phyloP scores from a whole-genome alignment of 208 protist species.

The Herpetomonas samuelpessoai region DNA sequence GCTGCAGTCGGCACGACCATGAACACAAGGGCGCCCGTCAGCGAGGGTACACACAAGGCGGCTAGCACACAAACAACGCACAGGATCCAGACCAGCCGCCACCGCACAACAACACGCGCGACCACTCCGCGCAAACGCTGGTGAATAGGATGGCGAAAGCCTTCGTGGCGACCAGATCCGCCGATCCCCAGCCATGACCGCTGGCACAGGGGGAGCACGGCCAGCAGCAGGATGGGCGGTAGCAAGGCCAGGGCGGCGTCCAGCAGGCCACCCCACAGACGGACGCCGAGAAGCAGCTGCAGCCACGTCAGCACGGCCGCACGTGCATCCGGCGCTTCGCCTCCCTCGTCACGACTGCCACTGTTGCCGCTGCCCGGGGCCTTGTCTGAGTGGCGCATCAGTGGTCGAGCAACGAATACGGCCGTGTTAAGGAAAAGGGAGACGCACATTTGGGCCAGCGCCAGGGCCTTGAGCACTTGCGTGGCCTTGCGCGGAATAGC shows the following conservation, averaged over 20 bases:
- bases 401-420: background rate
- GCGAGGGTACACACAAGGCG: background rate
- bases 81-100: background rate
- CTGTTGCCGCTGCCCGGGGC: too few relatives aligned
- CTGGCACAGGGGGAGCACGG: background rate
- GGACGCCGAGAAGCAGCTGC: constrained; percentile 6
- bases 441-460: background rate
- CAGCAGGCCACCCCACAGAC: constrained; percentile 1
- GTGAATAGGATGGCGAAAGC: too few relatives aligned
- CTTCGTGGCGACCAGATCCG: too few relatives aligned
- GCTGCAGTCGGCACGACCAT: background rate
- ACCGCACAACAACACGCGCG: background rate
- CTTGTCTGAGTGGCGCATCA: too few relatives aligned
- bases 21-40: background rate
- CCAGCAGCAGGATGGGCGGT: background rate
- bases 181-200: background rate
- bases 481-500: background rate
- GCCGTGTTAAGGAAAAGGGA: background rate
- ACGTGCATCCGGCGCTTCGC: background rate
- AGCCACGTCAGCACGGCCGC: background rate
- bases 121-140: too few relatives aligned
- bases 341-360: background rate
- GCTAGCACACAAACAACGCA: background rate
- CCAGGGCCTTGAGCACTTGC: background rate
- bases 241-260: background rate